phyloP scores from a whole-genome alignment of 495 filamentous ascomycete genomes.

The Cairneyella variabilis region DNA sequence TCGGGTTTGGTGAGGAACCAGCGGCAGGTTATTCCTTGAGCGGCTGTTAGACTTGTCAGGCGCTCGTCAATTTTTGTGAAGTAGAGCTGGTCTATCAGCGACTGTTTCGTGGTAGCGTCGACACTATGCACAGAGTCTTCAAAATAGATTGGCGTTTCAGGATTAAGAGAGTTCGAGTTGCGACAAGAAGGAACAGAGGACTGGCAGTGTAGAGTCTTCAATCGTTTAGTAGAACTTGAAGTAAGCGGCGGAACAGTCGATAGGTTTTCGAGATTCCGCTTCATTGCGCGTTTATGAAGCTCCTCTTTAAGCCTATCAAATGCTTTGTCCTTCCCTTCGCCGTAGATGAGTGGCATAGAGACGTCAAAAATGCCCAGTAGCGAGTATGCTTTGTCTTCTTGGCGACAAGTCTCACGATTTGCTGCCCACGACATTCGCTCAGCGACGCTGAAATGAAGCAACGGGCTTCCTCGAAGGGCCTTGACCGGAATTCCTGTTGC shows the following conservation, averaged over 20 bases:
- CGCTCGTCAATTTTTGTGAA: slow-evolving; percentile 33
- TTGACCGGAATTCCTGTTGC: slow-evolving; percentile 23
- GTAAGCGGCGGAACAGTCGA: slow-evolving; percentile 11
- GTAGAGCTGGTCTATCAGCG: slow-evolving; percentile 23
- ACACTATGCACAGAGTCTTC: slow-evolving; percentile 13
- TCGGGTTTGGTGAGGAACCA: slow-evolving; percentile 31
- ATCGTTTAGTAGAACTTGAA: slow-evolving; percentile 16
- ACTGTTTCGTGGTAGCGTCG: slow-evolving; percentile 18
- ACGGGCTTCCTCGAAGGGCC: slow-evolving; percentile 17
- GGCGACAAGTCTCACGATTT: slow-evolving; percentile 26
- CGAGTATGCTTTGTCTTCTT: too few relatives aligned
- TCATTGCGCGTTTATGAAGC: slow-evolving; percentile 15
- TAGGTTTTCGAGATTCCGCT: slow-evolving; percentile 12
- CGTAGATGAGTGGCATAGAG: too few relatives aligned
- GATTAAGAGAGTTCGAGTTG: slow-evolving; percentile 10
- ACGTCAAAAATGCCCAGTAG: slow-evolving; percentile 17
- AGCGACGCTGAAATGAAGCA: slow-evolving; percentile 13
- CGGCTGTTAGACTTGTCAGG: slow-evolving; percentile 23
- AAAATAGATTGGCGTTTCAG: slow-evolving; percentile 9
- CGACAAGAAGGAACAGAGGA: slow-evolving; percentile 10
- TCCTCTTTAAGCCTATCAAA: slow-evolving; percentile 11
- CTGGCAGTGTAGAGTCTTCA: slow-evolving; percentile 15
- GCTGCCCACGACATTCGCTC: too few relatives aligned
- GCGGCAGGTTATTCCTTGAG: slow-evolving; percentile 31
- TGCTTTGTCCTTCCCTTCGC: slow-evolving; percentile 24